Evolutionary conservation across 805 yeast species (phyloP), one percentile per base, ranked within the genome.

Genomic region (Pachysolen tannophilus): DNA sequence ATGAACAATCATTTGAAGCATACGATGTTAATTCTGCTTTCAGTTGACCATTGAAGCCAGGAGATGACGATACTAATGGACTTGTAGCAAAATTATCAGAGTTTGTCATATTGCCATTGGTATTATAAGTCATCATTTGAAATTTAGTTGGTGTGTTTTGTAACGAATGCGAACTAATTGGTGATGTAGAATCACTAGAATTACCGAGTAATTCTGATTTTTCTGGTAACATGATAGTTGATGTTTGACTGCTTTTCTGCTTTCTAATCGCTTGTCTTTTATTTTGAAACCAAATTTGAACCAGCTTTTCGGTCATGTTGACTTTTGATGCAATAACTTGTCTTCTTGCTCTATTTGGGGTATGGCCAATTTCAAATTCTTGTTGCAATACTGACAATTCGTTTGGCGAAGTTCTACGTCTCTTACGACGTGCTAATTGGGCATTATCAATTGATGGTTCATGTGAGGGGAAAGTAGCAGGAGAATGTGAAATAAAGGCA

Each of bases 261-360:
- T 78, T 75, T 49, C 87, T 72, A 43, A 81, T 60, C 25, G 88
- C 71, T 59, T 90, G 97, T 57, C 98, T 75, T 57, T 78, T 83
- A 60, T 92, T 92, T 61, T 92, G 98, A 62, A 92, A 92, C 98
- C 98, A 92, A 43, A 90, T 86, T 62, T 92, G 98, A 24, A 92
- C 95, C 2, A 97, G 95, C 56, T 88, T 86, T 57, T 88, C 97
- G n/a, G 90, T 76, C 97, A 92, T 92, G 46, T 78, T 78, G 27
- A 92, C 94, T 44, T 67, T 73, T 20, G 63, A 57, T 4, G 97
- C 95, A 44, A 92, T 83, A 44, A 79, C 82, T 29, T 74, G 66
- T 46, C 97, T 75, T 51, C 81, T 69, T 30, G 69, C 60, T 54
- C 79, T 81, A 52, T 82, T 80, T 30, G 98, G 98, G 33, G 94